These are phyloP conservation scores for Calonectria honghensis DNA, from an alignment of 2,329 filamentous ascomycete species.

Conservation along the genomic window DNA sequence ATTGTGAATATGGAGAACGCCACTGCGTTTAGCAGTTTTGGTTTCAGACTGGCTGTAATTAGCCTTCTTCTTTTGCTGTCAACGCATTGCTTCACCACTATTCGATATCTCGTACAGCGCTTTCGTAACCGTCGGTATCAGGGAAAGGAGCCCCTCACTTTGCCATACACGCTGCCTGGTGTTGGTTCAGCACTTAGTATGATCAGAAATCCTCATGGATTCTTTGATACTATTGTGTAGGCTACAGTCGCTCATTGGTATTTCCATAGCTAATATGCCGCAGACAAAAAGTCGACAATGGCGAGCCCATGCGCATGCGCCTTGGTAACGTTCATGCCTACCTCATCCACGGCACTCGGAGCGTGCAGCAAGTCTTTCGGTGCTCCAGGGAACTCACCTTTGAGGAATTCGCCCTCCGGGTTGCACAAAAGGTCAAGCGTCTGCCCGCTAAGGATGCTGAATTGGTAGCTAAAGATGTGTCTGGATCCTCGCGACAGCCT, in stretches of 20 bases:
- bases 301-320: conserved; percentile 46
- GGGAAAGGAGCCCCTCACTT: conserved; percentile 46
- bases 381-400: conserved; percentile 50
- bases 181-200: conserved; percentile 45
- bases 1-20: conserved; percentile 33
- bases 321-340: conserved; percentile 48
- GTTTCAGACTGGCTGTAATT: conserved; percentile 21
- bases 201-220: conserved; percentile 48
- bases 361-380: conserved; percentile 49
- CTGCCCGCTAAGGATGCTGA: conserved; percentile 43
- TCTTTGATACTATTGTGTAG: conserved; percentile 46
- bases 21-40: neutral
- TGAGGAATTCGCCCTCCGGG: conserved; percentile 50
- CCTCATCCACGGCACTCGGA: conserved; percentile 47
- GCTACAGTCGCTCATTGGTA: fast-evolving
- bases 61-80: conserved; percentile 40
- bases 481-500: conserved; percentile 45
- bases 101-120: conserved; percentile 44
- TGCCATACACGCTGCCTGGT: conserved; percentile 44
- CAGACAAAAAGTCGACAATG: conserved; percentile 43
- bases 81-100: conserved; percentile 44
- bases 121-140: conserved; percentile 40
- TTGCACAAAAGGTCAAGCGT: conserved; percentile 52
- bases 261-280: neutral
- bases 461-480: conserved; percentile 46